phyloP scores from a whole-genome alignment of 345 rosid species.

The Citrus unshiu region DNA sequence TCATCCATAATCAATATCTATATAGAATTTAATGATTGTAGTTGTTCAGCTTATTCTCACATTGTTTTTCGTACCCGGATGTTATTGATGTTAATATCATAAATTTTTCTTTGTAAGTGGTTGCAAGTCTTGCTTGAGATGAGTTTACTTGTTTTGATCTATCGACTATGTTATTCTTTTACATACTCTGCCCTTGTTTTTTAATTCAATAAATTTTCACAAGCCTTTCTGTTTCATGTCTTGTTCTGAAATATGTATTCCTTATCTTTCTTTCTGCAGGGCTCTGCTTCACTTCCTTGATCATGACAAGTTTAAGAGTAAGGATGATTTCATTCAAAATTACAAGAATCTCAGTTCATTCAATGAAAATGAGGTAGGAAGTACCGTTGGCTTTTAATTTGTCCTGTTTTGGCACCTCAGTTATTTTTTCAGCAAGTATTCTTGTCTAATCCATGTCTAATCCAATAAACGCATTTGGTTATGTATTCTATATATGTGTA shows the following conservation, averaged over 20 bases:
- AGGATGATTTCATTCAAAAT: constrained; percentile 93
- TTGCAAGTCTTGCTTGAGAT: neutral
- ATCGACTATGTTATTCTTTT: neutral
- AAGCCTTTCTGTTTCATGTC: neutral
- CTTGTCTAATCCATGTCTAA: neutral
- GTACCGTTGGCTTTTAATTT: constrained; percentile 3
- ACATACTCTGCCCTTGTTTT: neutral
- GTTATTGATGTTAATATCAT: neutral
- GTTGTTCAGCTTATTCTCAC: neutral
- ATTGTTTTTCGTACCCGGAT: neutral
- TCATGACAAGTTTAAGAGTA: constrained; percentile 79
- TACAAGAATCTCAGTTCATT: constrained; percentile 98
- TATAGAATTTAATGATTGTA: neutral
- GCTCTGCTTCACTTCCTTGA: constrained; percentile 98
- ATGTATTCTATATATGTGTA: constrained; percentile 27
- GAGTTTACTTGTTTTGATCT: neutral
- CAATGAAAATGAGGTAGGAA: constrained; percentile 82
- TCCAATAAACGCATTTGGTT: neutral
- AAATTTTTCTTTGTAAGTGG: neutral
- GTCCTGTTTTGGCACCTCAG: neutral
- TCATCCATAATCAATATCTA: neutral
- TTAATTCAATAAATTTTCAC: neutral
- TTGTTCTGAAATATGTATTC: neutral
- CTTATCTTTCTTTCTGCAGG: constrained; percentile 34
- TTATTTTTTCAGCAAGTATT: neutral